phyloP scores from a whole-genome alignment of 2,329 filamentous ascomycete species.

The Coccinonectria pachysandricola region DNA sequence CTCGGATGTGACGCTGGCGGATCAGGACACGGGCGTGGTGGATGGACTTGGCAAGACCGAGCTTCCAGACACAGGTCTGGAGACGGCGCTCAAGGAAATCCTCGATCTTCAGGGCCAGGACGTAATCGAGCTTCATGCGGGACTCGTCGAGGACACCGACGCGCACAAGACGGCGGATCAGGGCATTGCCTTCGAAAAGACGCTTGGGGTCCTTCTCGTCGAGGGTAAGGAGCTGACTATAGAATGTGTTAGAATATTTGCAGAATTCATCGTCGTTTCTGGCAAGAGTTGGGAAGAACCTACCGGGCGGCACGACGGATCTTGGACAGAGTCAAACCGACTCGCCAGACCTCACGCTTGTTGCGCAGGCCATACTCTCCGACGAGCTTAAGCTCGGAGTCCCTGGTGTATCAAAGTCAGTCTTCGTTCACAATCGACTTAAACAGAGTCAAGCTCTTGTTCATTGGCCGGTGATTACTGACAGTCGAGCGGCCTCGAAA shows the following conservation, averaged over 20 bases:
- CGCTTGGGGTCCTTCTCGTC: constrained; percentile 99
- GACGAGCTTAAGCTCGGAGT: constrained; percentile 98
- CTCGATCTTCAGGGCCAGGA: constrained; percentile 96
- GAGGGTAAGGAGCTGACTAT: constrained; percentile 96
- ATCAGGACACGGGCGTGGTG: constrained; percentile 99
- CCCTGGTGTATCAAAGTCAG: constrained; percentile 66
- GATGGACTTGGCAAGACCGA: constrained; percentile 99
- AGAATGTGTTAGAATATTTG: constrained; percentile 15
- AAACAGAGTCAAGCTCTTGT: constrained; percentile 92
- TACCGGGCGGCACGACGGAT: constrained; percentile 99
- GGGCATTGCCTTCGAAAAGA: constrained; percentile 99
- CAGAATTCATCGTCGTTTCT: background rate
- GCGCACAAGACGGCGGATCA: constrained; percentile 99
- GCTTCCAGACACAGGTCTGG: constrained; percentile 99
- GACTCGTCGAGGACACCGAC: constrained; percentile 99
- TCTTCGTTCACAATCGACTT: constrained; percentile 75
- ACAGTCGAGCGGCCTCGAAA: constrained; percentile 99
- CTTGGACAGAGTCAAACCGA: constrained; percentile 98
- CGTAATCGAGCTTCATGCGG: constrained; percentile 99
- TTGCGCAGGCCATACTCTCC: constrained; percentile 99
- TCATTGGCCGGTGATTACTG: constrained; percentile 95
- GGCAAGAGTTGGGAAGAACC: constrained; percentile 8
- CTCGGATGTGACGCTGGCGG: constrained; percentile 98
- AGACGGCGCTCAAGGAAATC: constrained; percentile 99
- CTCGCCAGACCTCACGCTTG: constrained; percentile 99